These are phyloP conservation scores for Monarda citriodora DNA, from an alignment of 305 asterid species.

Conservation along the genomic window DNA sequence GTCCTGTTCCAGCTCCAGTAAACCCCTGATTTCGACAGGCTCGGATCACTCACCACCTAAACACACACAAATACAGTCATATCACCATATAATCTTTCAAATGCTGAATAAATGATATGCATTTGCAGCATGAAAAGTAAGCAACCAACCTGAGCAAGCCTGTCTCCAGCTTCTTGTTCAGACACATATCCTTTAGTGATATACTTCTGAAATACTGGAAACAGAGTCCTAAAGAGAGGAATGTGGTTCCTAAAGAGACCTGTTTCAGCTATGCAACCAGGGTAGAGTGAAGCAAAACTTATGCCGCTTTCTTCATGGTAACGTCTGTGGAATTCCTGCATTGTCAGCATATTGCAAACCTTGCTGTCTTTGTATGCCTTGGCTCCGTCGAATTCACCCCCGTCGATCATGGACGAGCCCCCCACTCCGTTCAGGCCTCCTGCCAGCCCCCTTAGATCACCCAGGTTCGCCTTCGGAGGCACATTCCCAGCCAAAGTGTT, in stretches of 20 bases:
- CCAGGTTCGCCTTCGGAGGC: conserved; percentile 96
- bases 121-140: too few species aligned
- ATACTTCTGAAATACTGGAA: conserved; percentile 94
- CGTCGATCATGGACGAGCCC: conserved; percentile 91
- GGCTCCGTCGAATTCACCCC: conserved; percentile 97
- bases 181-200: conserved; percentile 95
- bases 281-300: conserved; percentile 86
- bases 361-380: conserved; percentile 99
- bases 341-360: conserved; percentile 96
- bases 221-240: conserved; percentile 84
- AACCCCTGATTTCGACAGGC: conserved; percentile 89
- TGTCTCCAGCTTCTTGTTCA: conserved; percentile 84
- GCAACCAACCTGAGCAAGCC: conserved; percentile 88
- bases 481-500: conserved; percentile 98
- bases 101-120: too few species aligned
- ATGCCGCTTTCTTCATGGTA: conserved; percentile 84
- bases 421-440: conserved; percentile 79
- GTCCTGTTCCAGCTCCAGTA: conserved; percentile 98
- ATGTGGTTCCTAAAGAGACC: conserved; percentile 92
- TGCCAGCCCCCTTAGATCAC: conserved; percentile 85
- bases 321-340: conserved; percentile 93
- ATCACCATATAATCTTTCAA: too few species aligned
- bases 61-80: conserved; percentile 1
- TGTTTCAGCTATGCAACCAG: conserved; percentile 97
- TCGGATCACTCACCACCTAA: conserved; percentile 88